These are phyloP conservation scores for Colletotrichum sp. DNA, from an alignment of 2,329 filamentous ascomycete species.

Conservation along the genomic window DNA sequence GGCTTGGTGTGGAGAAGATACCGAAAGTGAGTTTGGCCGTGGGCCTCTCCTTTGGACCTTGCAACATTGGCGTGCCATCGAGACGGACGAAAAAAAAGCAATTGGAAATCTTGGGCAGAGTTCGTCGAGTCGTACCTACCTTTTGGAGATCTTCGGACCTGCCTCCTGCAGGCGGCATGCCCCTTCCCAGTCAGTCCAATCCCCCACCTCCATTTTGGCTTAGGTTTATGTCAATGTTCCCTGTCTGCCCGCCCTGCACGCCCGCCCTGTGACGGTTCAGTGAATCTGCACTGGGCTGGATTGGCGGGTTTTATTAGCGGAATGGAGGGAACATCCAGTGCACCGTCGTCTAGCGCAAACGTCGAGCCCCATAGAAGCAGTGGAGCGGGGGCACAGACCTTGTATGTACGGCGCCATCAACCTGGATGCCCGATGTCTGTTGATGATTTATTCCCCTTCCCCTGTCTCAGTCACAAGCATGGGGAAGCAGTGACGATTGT, in stretches of 20 bases:
- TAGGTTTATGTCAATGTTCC: not conserved
- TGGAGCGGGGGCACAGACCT: not conserved
- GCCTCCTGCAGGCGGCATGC: not conserved
- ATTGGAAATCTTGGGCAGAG: not conserved
- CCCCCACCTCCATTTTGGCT: not conserved
- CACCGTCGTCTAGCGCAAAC: conserved; percentile 8
- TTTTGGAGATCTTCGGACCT: not conserved
- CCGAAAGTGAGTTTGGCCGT: not conserved
- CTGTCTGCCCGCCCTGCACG: not conserved
- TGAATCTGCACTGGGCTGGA: not conserved
- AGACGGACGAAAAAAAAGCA: not conserved
- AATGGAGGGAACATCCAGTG: not conserved
- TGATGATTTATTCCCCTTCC: not conserved
- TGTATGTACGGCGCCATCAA: not conserved
- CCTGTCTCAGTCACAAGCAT: not conserved
- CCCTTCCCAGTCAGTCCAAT: not conserved
- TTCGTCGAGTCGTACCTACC: not conserved
- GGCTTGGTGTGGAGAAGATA: not conserved
- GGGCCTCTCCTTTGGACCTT: not conserved
- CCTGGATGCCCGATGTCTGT: not conserved
- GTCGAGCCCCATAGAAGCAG: not conserved
- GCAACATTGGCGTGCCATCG: not conserved
- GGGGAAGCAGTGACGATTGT: not conserved
- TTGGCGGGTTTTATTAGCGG: not conserved
- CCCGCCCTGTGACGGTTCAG: conserved; percentile 4